Conservation (phyloP, 1,139 yeast genomes). For the Yamadazyma trypodendri region DNA sequence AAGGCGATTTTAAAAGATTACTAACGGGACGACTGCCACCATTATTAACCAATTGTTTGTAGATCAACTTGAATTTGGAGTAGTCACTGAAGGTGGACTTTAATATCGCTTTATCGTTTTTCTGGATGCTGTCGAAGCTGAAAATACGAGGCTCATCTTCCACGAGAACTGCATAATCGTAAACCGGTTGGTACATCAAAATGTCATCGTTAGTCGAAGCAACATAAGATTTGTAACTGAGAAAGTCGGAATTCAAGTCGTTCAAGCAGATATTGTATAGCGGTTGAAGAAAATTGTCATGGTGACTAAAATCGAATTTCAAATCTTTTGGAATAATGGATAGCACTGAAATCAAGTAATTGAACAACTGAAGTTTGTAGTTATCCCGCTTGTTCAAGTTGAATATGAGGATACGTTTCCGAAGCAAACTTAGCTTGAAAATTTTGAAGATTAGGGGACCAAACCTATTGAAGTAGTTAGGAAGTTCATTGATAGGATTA, state of each 20-base stretch:
- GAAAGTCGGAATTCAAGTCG: constrained; percentile 38
- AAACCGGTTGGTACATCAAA: constrained; percentile 55
- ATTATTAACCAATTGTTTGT: constrained; percentile 26
- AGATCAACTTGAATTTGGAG: constrained; percentile 34
- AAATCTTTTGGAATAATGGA: constrained; percentile 38
- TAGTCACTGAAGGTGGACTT: constrained; percentile 39
- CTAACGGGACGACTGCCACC: constrained; percentile 9
- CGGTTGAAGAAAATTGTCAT: constrained; percentile 38
- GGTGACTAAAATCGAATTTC: constrained; percentile 13
- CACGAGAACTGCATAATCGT: constrained; percentile 47
- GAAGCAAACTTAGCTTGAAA: constrained; percentile 65
- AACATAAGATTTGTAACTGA: constrained; percentile 16
- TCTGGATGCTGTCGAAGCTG: constrained; percentile 12
- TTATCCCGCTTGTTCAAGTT: constrained; percentile 34
- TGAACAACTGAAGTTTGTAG: constrained; percentile 27
- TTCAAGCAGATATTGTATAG: constrained; percentile 65
- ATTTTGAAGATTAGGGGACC: constrained; percentile 75
- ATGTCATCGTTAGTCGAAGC: constrained; percentile 77
- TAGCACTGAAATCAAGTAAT: constrained; percentile 36
- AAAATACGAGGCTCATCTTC: constrained; percentile 20
- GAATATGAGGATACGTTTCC: constrained; percentile 61
- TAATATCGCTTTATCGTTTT: constrained; percentile 13
- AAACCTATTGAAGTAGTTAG: constrained; percentile 46
- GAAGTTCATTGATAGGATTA: constrained; percentile 26
- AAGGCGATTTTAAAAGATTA: constrained; percentile 3